phyloP scores from a whole-genome alignment of 495 filamentous ascomycete genomes.

The Aspergillus carlsbadensis region DNA sequence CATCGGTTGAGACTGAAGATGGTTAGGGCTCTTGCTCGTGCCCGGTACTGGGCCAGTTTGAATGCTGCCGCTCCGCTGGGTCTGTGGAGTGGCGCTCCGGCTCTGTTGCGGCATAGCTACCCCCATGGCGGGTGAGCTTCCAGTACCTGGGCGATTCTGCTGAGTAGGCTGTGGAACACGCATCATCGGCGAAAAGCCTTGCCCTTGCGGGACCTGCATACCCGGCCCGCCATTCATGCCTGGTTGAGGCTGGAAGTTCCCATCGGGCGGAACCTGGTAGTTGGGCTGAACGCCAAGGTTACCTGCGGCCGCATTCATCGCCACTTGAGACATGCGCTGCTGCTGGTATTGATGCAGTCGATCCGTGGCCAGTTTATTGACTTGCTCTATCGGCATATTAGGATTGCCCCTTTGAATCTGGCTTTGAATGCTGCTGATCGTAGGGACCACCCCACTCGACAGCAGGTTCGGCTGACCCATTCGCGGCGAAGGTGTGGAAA shows the following conservation, averaged over 20 bases:
- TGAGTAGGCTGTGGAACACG: conserved; percentile 61
- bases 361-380: conserved; percentile 61
- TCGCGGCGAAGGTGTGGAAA: conserved; percentile 51
- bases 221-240: conserved; percentile 36
- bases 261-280: conserved; percentile 43
- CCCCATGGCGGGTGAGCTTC: conserved; percentile 43
- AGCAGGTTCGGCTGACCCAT: conserved; percentile 52
- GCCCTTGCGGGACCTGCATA: conserved; percentile 51
- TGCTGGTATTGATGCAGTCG: conserved; percentile 54
- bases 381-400: conserved; percentile 54
- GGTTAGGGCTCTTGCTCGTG: conserved; percentile 44
- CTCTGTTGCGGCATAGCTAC: conserved; percentile 40
- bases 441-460: conserved; percentile 53
- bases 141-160: conserved; percentile 40
- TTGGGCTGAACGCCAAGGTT: conserved; percentile 42
- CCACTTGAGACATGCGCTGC: conserved; percentile 53
- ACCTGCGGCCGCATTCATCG: conserved; percentile 68
- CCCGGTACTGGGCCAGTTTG: conserved; percentile 38
- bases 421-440: conserved; percentile 50
- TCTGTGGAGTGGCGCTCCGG: conserved; percentile 50
- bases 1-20: conserved; percentile 44
- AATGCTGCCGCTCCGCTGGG: conserved; percentile 46
- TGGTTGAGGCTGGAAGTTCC: conserved; percentile 37
- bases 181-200: conserved; percentile 73
- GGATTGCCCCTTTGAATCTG: conserved; percentile 56